Evolutionary conservation across 331 rosid species (phyloP), one percentile per base, ranked within the genome.

Genomic region (Erythrophleum ivorense): DNA sequence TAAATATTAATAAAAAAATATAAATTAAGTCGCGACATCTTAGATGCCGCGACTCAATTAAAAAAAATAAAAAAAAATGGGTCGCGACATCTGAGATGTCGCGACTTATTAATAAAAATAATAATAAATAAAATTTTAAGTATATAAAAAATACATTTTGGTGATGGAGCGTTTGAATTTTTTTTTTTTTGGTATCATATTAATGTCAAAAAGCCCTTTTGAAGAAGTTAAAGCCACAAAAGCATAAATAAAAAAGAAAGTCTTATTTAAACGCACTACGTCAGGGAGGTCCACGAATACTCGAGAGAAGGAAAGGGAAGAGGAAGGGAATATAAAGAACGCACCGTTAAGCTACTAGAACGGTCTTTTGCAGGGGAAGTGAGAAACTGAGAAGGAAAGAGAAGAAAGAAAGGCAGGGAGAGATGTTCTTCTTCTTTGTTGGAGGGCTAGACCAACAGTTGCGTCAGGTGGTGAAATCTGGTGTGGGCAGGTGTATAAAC

Each of bases 371-470:
- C n/a, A 9, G 71, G 4, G 46, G 6, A 10, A 53, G 31, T 8
- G 43, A 43, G 72, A 40, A 13, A 4, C 14, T 2, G 34, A 29
- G 67, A 7, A 4, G n/a, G 2, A 13, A 24, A 2, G 53, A 5
- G 31, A 14, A 5, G 33, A 15, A 40, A 5, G n/a, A 13, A 2
- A 49, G 34, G 6, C 13, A 19, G 0, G 3, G 24, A 73, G 69
- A 66, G 2, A 92, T 95, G 97, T 91, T 95, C 85, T 91, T 95
- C 91, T 95, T 93, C 90, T 90, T 93, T 40, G 92, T 8, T 1
- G 99, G 99, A 58, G 97, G 98, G 38, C 21, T 91, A 33, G 91
- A 88, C 89, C 91, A 93, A 54, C 96, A 93, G 71, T 87, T 89
- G 36, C 88, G 94, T 67, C 92, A 84, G 85, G 94, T 92, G 80